Conservation (phyloP, 768 basidiomycete genomes). For the Suillus subaureus region DNA sequence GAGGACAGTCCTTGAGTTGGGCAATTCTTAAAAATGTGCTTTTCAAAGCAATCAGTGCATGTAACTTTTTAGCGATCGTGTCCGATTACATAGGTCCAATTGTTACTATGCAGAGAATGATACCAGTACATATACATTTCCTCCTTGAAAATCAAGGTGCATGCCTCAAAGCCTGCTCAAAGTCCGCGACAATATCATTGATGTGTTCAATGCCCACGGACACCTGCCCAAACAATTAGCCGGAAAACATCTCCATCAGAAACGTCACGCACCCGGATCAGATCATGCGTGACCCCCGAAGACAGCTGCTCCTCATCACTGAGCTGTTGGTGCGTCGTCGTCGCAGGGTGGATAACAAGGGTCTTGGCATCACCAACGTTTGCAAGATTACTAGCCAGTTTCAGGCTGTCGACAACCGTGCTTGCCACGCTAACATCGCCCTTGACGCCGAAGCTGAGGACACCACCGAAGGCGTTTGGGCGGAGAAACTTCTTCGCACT, state of each 20-base stretch:
- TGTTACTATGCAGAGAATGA: not conserved
- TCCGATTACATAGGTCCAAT: not conserved
- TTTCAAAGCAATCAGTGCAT: not conserved
- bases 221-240: constrained; percentile 28
- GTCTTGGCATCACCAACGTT: constrained; percentile 73
- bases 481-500: constrained; percentile 60
- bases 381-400: constrained; percentile 70
- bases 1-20: too few relatives aligned
- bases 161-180: constrained; percentile 40
- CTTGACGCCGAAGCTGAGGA: constrained; percentile 78
- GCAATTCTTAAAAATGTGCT: not conserved
- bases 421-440: constrained; percentile 54
- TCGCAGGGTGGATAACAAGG: constrained; percentile 59
- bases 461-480: constrained; percentile 60
- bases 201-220: constrained; percentile 48
- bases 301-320: constrained; percentile 46
- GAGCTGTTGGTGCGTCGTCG: constrained; percentile 64
- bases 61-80: not conserved
- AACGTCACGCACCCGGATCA: constrained; percentile 50
- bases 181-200: constrained; percentile 50
- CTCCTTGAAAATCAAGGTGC: constrained; percentile 14
- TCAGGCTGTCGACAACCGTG: constrained; percentile 68
- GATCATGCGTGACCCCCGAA: constrained; percentile 55
- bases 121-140: not conserved
- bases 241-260: not conserved